Conservation (phyloP, 2,329 filamentous ascomycete species). For the Laburnicola sp. region DNA sequence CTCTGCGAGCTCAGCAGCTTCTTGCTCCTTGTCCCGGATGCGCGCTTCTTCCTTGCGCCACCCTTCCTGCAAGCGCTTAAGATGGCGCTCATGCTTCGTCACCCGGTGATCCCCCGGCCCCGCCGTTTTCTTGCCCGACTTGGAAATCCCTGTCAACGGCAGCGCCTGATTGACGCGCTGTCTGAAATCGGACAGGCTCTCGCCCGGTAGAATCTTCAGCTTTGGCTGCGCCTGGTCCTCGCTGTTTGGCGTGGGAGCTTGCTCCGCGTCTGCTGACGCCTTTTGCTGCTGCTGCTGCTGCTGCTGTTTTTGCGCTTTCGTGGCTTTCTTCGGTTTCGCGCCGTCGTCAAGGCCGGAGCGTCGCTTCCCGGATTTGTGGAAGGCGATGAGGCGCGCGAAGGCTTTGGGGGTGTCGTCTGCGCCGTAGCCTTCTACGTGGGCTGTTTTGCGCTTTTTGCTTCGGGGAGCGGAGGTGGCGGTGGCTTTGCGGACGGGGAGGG, state of each 20-base stretch:
- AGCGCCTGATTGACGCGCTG: constrained; percentile 82
- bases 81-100: constrained; percentile 82
- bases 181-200: constrained; percentile 79
- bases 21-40: constrained; percentile 73
- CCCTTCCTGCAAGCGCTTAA: constrained; percentile 62
- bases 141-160: constrained; percentile 68
- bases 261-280: no score
- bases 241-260: constrained; percentile 21
- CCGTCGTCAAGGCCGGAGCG: constrained; percentile 72
- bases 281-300: constrained; percentile 11
- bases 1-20: constrained; percentile 70
- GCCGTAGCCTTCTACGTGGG: constrained; percentile 56
- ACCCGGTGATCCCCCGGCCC: constrained; percentile 66
- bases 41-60: constrained; percentile 60
- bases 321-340: constrained; percentile 53
- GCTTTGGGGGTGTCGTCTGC: constrained; percentile 84
- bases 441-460: constrained; percentile 43
- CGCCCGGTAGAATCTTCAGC: constrained; percentile 76
- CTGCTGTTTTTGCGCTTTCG: constrained; percentile 6
- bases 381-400: constrained; percentile 83
- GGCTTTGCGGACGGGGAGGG: constrained; percentile 59
- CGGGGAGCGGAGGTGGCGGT: constrained; percentile 38
- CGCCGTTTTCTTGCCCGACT: constrained; percentile 65
- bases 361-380: constrained; percentile 61
- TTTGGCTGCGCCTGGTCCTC: constrained; percentile 43